These are phyloP conservation scores for Astrothelium subdiscretum DNA, from an alignment of 495 filamentous ascomycete genomes.

Conservation along the genomic window DNA sequence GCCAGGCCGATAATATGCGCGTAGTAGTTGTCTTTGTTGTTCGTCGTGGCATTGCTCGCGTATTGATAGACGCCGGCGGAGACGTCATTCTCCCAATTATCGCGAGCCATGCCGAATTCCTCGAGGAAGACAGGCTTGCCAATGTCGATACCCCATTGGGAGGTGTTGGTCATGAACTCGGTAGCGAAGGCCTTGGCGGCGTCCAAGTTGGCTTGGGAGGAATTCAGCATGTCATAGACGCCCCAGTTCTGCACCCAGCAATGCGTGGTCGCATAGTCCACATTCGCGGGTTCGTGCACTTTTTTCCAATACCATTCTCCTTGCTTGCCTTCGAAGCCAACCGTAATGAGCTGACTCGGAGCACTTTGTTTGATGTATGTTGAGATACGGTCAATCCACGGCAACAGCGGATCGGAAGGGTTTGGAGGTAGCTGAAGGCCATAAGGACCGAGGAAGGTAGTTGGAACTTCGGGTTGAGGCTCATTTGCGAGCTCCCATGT, in stretches of 20 bases:
- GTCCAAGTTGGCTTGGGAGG: conserved; percentile 6
- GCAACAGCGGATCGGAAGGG: conserved; percentile 14
- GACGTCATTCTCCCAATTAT: conserved; percentile 19
- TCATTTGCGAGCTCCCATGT: conserved; percentile 25
- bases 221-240: conserved; percentile 20
- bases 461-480: conserved; percentile 12
- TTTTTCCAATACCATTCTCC: conserved; percentile 20
- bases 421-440: conserved; percentile 11
- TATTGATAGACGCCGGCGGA: conserved; percentile 16
- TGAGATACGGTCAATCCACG: conserved; percentile 17
- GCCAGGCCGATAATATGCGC: conserved; percentile 13
- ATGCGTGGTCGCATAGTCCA: conserved; percentile 21
- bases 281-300: conserved; percentile 15
- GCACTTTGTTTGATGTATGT: conserved; percentile 15
- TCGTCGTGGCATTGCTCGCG: conserved; percentile 13
- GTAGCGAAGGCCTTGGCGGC: conserved; percentile 16
- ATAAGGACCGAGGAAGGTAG: conserved; percentile 15
- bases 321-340: conserved; percentile 21
- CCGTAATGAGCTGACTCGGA: conserved; percentile 18
- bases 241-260: conserved; percentile 25
- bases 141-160: conserved; percentile 16
- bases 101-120: conserved; percentile 22
- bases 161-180: conserved; percentile 14
- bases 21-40: conserved; percentile 21
- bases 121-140: conserved; percentile 20